Evolutionary conservation across 139 green algal species (phyloP), one percentile per base, ranked within the genome.

Genomic region (Chlorella vulgaris): DNA sequence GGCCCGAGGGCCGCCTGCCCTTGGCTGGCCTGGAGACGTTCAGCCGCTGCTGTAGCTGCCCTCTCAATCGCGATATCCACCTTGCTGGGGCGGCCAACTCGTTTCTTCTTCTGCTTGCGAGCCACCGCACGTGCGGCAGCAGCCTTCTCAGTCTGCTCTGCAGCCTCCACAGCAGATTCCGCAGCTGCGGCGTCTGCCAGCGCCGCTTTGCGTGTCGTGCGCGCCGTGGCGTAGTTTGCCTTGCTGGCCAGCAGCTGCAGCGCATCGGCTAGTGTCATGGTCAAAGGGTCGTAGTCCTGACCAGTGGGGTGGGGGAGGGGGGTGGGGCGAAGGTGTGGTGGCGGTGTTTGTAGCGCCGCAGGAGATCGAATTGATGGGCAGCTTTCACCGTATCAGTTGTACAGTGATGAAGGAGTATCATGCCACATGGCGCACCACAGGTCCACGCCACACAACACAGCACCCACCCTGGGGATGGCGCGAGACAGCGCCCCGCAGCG

Each of bases 221-320:
- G 75, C 39, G 15, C 29, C 26, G 29, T 60, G 15, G 18, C 31
- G 6, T 31, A 51, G 28, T 36, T 29, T 24, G 8, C 29, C 22
- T 69, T 83, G 24, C 43, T 50, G 28, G 66, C 63, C 78, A 89
- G 81, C 36, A 89, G 39, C 26, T 76, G 77, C n/a, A 89, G 42
- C 5, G 81, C 85, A 5, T 85, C 70, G 0, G 63, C 85, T 53
- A 89, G 66, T 22, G 28, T 74, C 1, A 89, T 21, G 19, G 8
- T 68, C 65, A 58, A 2, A 4, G 51, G 51, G 66, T 80, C 58
- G 19, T 77, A 62, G n/a, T 74, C 68, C 71, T 74, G 71, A 1
- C 5, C 2, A 22, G 24, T 19, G 1, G 29, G 43, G 43, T 4
- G 8, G 42, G n/a, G 2, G 60, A 10, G 15, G 4, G 7, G 24